A percentile compares a stretch with the other conserved stretches of the same genome.
Conservation (phyloP, 75 land plant species). For the Sequoiadendron giganteum region DNA sequence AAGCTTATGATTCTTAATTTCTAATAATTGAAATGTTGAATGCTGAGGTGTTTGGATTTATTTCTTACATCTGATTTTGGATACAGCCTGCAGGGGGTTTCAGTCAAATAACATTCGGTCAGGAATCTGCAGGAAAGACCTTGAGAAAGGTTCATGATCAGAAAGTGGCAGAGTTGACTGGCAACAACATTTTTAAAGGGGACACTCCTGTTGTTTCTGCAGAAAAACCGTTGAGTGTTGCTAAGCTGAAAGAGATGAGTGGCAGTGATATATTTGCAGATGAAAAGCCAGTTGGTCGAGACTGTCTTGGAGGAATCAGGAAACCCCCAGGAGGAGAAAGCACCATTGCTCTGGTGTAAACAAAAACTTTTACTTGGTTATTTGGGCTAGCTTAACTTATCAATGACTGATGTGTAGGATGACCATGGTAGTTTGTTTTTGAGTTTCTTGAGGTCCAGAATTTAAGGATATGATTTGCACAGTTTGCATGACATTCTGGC, state of each 20-base stretch:
- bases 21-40: background rate
- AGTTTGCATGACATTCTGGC: slow-evolving; percentile 3
- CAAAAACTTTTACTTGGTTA: slow-evolving; percentile 2
- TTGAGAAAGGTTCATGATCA: slow-evolving; percentile 64
- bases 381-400: background rate
- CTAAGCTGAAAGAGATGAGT: slow-evolving; percentile 73
- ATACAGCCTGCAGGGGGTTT: slow-evolving; percentile 55
- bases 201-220: slow-evolving; percentile 48
- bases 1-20: background rate
- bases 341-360: slow-evolving; percentile 70
- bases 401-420: slow-evolving; percentile 4
- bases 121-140: slow-evolving; percentile 45
- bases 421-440: slow-evolving; percentile 1
- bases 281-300: slow-evolving; percentile 49
- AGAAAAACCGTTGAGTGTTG: slow-evolving; percentile 60
- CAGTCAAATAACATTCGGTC: slow-evolving; percentile 55
- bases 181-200: slow-evolving; percentile 69
- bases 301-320: slow-evolving; percentile 72
- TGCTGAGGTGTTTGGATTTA: background rate
- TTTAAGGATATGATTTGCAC: background rate
- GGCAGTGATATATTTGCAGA: slow-evolving; percentile 84
- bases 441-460: slow-evolving; percentile 6
- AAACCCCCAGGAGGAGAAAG: slow-evolving; percentile 97
- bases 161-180: slow-evolving; percentile 76
- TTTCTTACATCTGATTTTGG: background rate